phyloP scores from a whole-genome alignment of 2,329 filamentous ascomycete genomes.

The Sclerotinia subarctica region DNA sequence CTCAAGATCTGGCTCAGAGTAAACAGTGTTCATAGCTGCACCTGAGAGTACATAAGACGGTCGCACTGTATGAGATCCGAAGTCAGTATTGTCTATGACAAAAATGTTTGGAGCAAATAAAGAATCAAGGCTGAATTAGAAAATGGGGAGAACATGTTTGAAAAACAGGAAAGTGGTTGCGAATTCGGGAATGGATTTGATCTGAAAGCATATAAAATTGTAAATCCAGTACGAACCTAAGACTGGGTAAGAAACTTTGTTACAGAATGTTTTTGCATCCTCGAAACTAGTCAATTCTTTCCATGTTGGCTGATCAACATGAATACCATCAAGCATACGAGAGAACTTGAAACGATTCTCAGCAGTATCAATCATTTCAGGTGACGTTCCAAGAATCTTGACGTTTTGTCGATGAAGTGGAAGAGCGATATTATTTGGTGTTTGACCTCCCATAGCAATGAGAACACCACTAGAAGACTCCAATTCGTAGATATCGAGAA shows the following conservation, averaged over 20 bases:
- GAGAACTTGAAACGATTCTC: slow-evolving; percentile 99
- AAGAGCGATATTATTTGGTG: slow-evolving; percentile 96
- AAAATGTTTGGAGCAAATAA: too few relatives aligned
- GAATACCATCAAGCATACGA: slow-evolving; percentile 93
- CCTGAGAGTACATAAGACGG: slow-evolving; percentile 95
- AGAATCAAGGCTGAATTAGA: too few relatives aligned
- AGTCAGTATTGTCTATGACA: too few relatives aligned
- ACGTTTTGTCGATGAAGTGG: slow-evolving; percentile 88
- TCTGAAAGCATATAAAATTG: too few relatives aligned
- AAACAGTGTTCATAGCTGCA: slow-evolving; percentile 97
- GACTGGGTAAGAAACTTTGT: slow-evolving; percentile 88
- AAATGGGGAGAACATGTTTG: too few relatives aligned
- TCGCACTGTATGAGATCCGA: slow-evolving; percentile 53
- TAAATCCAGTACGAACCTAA: slow-evolving; percentile 40
- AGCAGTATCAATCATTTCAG: slow-evolving; percentile 92
- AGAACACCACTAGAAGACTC: slow-evolving; percentile 83
- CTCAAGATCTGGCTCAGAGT: slow-evolving; percentile 81
- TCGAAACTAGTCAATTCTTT: slow-evolving; percentile 92
- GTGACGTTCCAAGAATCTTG: slow-evolving; percentile 88
- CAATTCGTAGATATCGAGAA: slow-evolving; percentile 98
- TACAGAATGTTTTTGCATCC: slow-evolving; percentile 80
- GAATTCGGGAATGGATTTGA: too few relatives aligned
- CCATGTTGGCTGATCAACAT: slow-evolving; percentile 95
- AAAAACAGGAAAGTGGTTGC: too few relatives aligned
- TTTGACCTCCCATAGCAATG: slow-evolving; percentile 91